Evolutionary conservation across 352 stramenopile genomes (phyloP), one percentile per base, ranked within the genome.

Genomic region (Pythium vanterpoolii): DNA sequence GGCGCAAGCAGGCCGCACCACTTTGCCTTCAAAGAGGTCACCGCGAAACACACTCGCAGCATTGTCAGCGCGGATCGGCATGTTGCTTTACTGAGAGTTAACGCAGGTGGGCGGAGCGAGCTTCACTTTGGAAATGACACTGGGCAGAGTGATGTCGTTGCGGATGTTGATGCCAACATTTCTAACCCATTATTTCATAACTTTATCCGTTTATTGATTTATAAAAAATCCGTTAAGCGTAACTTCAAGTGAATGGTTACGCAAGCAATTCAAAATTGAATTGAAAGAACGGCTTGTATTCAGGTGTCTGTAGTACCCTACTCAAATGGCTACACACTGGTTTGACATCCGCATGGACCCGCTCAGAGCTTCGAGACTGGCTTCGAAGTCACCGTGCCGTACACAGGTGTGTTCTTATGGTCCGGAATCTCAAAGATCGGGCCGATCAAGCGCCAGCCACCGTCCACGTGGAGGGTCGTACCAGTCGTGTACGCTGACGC

Each of bases 401-500:
- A 97, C 23, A 87, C 65, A 28, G 72, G 72, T 39, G 95, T 86
- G 66, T 96, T 87, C 27, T 74, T 67, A 59, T 90, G 86, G 28
- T 87, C 50, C 28, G 89, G 79, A 27, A 96, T 82, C 14, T 95
- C 77, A 60, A 97, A 44, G 66, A 90, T 60, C 40, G 83, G 73
- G 8, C 74, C 72, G 23, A 87, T 46, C 2, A 91, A 62, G 48
- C 84, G 72, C 71, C 72, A 86, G 33, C 89, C 94, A 45, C 94
- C 92, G 71, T 98, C 91, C 14, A 98, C 87, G 60, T 85, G 76
- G 51, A 97, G 73, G 4, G 87, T 93, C 47, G 77, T 82, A 27
- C 93, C 94, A 7, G 93, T 98, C 18, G 97, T 85, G 70, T 98
- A 98, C 13, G 78, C 76, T 4, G 89, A 81, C 1, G 87, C 91